Percentiles rank a stretch among this genome's conserved stretches.
Conservation (phyloP, 768 basidiomycete genomes). For the Dioszegia crocea region DNA sequence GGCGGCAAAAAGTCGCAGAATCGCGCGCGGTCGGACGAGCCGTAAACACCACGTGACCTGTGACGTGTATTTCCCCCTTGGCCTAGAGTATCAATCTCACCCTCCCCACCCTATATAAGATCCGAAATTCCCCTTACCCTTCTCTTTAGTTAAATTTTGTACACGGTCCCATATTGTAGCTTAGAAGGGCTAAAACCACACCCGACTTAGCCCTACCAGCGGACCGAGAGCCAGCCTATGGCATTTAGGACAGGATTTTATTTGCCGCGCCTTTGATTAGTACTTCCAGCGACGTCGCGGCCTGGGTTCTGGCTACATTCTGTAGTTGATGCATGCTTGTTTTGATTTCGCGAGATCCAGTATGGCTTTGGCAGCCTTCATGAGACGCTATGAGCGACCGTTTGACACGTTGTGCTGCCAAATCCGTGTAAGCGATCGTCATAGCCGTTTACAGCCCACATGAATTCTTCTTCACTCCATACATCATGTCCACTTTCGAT, state of each 20-base stretch:
- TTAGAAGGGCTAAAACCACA: constrained; percentile 5
- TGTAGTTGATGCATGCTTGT: not conserved
- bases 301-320: constrained; percentile 40
- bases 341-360: no score
- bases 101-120: not conserved
- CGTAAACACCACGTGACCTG: not conserved
- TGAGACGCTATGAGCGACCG: not conserved
- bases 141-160: constrained; percentile 29
- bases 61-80: not conserved
- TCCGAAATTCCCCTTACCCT: constrained; percentile 3
- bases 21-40: not conserved
- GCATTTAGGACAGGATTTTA: constrained; percentile 24
- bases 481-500: constrained; percentile 56
- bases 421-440: no score
- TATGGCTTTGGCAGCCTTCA: no score
- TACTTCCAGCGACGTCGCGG: constrained; percentile 15
- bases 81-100: not conserved
- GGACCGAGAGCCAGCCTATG: constrained; percentile 30
- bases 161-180: constrained; percentile 38
- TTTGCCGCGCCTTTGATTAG: constrained; percentile 23
- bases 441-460: no score
- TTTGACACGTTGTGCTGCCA: not conserved
- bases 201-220: constrained; percentile 32
- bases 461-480: not conserved
- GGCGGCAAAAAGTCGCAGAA: not conserved